These are phyloP conservation scores for Akanthomyces dipterigenus DNA, from an alignment of 2,329 filamentous ascomycete genomes.

Conservation along the genomic window DNA sequence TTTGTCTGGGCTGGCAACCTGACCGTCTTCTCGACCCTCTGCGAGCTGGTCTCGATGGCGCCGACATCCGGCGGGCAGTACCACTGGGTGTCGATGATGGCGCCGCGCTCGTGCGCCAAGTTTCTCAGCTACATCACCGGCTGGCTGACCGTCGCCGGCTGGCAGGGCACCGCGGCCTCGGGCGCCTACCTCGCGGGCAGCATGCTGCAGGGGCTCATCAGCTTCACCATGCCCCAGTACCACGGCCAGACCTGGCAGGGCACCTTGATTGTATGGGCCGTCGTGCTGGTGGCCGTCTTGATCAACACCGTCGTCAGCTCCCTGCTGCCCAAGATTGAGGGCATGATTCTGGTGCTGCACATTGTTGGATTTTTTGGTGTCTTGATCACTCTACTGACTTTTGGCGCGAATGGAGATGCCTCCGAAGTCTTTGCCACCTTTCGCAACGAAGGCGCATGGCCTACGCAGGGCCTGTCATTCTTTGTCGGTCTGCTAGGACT, in stretches of 20 bases:
- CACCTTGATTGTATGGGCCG: slow-evolving; percentile 28
- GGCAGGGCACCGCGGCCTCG: slow-evolving; percentile 30
- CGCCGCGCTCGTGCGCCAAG: slow-evolving; percentile 38
- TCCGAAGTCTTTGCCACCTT: slow-evolving; percentile 21
- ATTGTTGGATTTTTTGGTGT: slow-evolving; percentile 40
- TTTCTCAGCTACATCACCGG: slow-evolving; percentile 46
- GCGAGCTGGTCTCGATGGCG: slow-evolving; percentile 40
- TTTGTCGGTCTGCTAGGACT: slow-evolving; percentile 3
- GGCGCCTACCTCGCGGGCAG: slow-evolving; percentile 37
- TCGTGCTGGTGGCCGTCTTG: slow-evolving; percentile 33
- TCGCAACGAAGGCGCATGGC: slow-evolving; percentile 9
- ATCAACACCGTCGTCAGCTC: slow-evolving; percentile 28
- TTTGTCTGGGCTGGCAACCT: slow-evolving; percentile 40
- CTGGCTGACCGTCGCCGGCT: slow-evolving; percentile 44
- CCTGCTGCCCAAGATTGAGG: slow-evolving; percentile 31
- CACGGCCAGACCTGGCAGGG: slow-evolving; percentile 20
- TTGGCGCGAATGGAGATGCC: slow-evolving; percentile 20
- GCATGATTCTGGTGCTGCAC: slow-evolving; percentile 34
- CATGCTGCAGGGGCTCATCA: slow-evolving; percentile 40
- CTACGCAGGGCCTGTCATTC: slow-evolving; percentile 6
- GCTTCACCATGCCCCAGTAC: slow-evolving; percentile 34
- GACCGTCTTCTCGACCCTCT: slow-evolving; percentile 33
- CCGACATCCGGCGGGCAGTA: slow-evolving; percentile 51
- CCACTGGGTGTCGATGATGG: slow-evolving; percentile 52
- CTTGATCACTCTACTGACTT: slow-evolving; percentile 28